phyloP scores from a whole-genome alignment of 768 basidiomycete species.

The Mycena maculata region DNA sequence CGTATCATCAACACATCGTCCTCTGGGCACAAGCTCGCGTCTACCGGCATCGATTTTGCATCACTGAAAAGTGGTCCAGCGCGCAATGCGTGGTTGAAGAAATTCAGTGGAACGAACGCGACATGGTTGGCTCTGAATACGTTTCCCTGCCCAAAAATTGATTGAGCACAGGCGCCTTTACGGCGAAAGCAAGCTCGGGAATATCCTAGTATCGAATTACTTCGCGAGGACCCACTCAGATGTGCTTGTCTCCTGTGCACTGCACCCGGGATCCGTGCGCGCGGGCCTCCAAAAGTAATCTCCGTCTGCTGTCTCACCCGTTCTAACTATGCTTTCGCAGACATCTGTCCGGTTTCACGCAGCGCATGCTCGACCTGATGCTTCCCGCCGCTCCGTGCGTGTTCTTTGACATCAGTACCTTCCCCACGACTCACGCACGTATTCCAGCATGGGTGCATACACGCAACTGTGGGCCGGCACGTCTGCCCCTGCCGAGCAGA shows the following conservation, averaged over 20 bases:
- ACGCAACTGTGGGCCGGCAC: conserved; percentile 27
- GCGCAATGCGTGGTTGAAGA: conserved; percentile 29
- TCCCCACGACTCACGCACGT: neutral
- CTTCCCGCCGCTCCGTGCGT: neutral
- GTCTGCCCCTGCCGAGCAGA: conserved; percentile 3
- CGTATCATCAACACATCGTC: conserved; percentile 44
- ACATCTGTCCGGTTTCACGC: neutral
- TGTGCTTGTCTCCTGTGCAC: conserved; percentile 22
- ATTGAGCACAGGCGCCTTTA: conserved; percentile 21
- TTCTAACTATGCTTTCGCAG: neutral
- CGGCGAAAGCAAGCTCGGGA: conserved; percentile 29
- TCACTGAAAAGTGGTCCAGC: conserved; percentile 12
- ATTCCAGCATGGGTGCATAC: conserved; percentile 5
- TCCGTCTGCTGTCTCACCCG: too few relatives aligned
- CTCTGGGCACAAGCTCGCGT: conserved; percentile 13
- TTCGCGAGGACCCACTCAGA: conserved; percentile 3
- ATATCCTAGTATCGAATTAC: conserved; percentile 28
- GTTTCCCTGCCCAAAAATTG: neutral
- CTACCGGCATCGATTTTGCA: conserved; percentile 19
- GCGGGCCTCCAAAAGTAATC: conserved; percentile 9
- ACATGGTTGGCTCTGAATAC: conserved; percentile 1
- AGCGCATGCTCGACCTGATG: neutral
- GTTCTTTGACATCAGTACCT: neutral
- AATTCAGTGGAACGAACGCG: neutral
- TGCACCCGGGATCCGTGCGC: conserved; percentile 19